A percentile compares a stretch with the other conserved stretches of the same genome.
Conservation (phyloP, 208 protist genomes). For the Trypanosoma melophagium region DNA sequence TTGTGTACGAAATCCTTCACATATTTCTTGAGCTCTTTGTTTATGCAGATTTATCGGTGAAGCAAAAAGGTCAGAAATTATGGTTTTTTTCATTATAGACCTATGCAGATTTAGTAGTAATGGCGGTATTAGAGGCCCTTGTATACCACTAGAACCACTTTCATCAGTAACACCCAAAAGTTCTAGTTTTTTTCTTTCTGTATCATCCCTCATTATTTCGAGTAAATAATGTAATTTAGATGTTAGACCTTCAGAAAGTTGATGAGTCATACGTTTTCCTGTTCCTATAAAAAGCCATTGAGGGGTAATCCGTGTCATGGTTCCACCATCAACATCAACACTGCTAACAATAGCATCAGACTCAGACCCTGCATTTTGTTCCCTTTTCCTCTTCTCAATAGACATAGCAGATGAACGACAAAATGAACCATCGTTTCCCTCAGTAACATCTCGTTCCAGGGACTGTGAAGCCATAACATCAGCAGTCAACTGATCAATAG, state of each 20-base stretch:
- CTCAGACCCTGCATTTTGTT: not conserved
- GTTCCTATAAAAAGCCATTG: constrained; percentile 54
- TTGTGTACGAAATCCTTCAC: constrained; percentile 51
- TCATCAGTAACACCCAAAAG: constrained; percentile 38
- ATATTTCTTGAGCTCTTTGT: constrained; percentile 42
- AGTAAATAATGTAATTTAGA: not conserved
- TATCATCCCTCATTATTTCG: not conserved
- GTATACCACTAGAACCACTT: constrained; percentile 50
- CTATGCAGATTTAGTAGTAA: constrained; percentile 44
- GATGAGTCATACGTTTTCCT: constrained; percentile 28
- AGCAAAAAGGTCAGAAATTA: constrained; percentile 59
- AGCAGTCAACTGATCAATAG: constrained; percentile 31
- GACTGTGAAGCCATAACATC: constrained; percentile 32
- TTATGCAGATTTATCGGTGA: constrained; percentile 27
- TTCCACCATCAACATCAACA: constrained; percentile 10
- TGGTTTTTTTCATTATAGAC: constrained; percentile 46
- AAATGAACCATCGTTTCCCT: constrained; percentile 20
- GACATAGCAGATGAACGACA: constrained; percentile 2
- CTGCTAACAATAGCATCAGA: not conserved
- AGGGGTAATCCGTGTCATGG: constrained; percentile 45
- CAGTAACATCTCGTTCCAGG: constrained; percentile 29
- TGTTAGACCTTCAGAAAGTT: constrained; percentile 20
- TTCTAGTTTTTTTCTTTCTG: constrained; percentile 1
- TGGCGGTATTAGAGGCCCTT: constrained; percentile 34
- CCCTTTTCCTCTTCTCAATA: not conserved